A percentile compares a stretch with the other conserved stretches of the same genome.
These are phyloP conservation scores for Epichloe festucae DNA, from an alignment of 2,329 filamentous ascomycete species.

Conservation along the genomic window DNA sequence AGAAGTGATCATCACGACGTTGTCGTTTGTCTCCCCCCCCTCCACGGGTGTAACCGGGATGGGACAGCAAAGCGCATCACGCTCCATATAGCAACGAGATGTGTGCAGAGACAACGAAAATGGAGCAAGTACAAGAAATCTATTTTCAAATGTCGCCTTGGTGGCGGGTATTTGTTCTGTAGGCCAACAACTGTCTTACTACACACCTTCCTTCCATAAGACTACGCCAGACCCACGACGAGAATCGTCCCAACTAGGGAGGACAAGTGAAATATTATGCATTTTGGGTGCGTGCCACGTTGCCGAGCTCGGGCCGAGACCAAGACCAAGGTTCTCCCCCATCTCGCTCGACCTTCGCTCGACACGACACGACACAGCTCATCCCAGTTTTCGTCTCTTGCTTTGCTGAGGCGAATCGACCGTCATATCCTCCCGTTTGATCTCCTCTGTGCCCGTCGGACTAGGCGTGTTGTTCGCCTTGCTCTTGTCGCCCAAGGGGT, in stretches of 20 bases:
- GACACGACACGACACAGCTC: conserved; percentile 1
- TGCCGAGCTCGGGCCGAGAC: not conserved
- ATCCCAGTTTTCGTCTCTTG: conserved; percentile 27
- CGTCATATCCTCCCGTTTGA: conserved; percentile 29
- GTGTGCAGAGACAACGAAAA: not conserved
- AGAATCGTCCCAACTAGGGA: not conserved
- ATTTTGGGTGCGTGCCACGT: too few species aligned
- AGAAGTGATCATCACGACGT: too few species aligned
- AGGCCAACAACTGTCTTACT: not conserved
- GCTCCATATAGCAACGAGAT: not conserved
- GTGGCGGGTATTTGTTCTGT: not conserved
- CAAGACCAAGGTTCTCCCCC: too few species aligned
- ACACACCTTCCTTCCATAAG: not conserved
- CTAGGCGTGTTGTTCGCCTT: conserved; percentile 28
- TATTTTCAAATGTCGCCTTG: not conserved
- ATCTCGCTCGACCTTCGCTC: too few species aligned
- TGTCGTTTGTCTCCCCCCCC: too few species aligned
- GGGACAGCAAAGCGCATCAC: too few species aligned
- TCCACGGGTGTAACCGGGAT: too few species aligned
- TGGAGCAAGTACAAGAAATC: not conserved
- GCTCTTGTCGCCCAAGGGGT: not conserved
- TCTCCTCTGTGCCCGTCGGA: conserved; percentile 37
- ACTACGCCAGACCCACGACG: not conserved
- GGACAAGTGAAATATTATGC: too few species aligned
- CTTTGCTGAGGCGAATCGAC: conserved; percentile 14